phyloP scores from a whole-genome alignment of 768 basidiomycete species.

The Multifurca ochricompacta region DNA sequence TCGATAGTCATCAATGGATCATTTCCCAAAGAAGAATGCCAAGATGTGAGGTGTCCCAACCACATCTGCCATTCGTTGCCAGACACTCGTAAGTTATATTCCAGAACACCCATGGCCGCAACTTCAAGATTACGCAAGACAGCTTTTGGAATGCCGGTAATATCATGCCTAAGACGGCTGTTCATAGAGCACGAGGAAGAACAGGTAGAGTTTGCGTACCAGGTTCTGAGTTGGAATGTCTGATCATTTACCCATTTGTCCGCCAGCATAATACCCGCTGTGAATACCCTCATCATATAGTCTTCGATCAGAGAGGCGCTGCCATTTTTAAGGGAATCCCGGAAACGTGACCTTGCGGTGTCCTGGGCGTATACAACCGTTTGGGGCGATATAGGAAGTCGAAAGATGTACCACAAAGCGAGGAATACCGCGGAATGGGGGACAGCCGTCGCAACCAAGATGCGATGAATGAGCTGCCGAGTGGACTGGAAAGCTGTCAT shows the following conservation, averaged over 20 bases:
- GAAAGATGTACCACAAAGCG: slow-evolving; percentile 28
- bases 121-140: slow-evolving; percentile 17
- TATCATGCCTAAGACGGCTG: slow-evolving; percentile 10
- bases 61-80: slow-evolving; percentile 19
- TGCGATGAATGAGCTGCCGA: slow-evolving; percentile 16
- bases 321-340: slow-evolving; percentile 27
- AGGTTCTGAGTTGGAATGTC: slow-evolving; percentile 26
- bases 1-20: slow-evolving; percentile 11
- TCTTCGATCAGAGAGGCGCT: slow-evolving; percentile 27
- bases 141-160: slow-evolving; percentile 13
- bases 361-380: slow-evolving; percentile 13
- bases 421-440: slow-evolving; percentile 18
- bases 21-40: slow-evolving; percentile 12
- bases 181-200: background rate
- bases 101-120: slow-evolving; percentile 16
- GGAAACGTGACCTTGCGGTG: slow-evolving; percentile 24
- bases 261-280: slow-evolving; percentile 31
- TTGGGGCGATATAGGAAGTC: slow-evolving; percentile 22
- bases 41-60: slow-evolving; percentile 19
- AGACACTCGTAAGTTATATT: slow-evolving; percentile 16
- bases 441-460: slow-evolving; percentile 14
- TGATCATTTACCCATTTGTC: slow-evolving; percentile 31
- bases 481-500: slow-evolving; percentile 19
- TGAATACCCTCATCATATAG: slow-evolving; percentile 30
- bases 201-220: slow-evolving; percentile 23